These are phyloP conservation scores for Talinum fruticosum DNA, from an alignment of 148 eudicot genomes.

Conservation along the genomic window DNA sequence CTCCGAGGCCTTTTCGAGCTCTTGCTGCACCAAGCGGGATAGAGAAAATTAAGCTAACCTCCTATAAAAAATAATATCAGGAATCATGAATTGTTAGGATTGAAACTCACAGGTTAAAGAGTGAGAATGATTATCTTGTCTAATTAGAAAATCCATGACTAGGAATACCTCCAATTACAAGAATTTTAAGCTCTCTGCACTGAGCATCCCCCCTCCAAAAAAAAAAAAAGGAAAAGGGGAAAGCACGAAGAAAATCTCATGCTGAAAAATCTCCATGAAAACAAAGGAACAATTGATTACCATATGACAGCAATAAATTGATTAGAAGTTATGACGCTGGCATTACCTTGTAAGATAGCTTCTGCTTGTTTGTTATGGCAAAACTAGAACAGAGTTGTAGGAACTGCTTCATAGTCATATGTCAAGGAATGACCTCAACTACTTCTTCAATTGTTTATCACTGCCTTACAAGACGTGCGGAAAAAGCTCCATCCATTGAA, in stretches of 20 bases:
- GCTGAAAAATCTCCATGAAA: not conserved
- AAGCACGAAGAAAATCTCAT: not conserved
- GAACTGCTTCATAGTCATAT: not conserved
- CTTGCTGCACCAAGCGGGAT: not conserved
- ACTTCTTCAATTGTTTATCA: not conserved
- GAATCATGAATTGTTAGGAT: not conserved
- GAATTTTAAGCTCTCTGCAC: not conserved
- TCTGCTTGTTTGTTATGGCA: conserved; percentile 8
- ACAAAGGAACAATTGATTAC: not conserved
- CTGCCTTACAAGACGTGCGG: conserved; percentile 72
- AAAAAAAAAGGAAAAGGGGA: not conserved
- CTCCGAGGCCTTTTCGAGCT: not conserved
- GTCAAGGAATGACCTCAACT: not conserved
- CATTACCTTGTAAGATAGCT: conserved; percentile 17
- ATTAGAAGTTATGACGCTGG: not conserved
- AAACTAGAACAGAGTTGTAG: not conserved
- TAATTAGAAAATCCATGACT: not conserved
- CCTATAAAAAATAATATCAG: not conserved
- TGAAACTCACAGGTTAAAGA: not conserved
- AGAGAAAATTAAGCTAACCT: not conserved
- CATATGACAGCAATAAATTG: not conserved
- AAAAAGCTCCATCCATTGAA: conserved; percentile 92
- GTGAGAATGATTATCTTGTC: not conserved
- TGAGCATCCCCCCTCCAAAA: not conserved
- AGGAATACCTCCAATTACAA: not conserved